phyloP scores from a whole-genome alignment of 169 alveolate species.

The Eimeria zaria region DNA sequence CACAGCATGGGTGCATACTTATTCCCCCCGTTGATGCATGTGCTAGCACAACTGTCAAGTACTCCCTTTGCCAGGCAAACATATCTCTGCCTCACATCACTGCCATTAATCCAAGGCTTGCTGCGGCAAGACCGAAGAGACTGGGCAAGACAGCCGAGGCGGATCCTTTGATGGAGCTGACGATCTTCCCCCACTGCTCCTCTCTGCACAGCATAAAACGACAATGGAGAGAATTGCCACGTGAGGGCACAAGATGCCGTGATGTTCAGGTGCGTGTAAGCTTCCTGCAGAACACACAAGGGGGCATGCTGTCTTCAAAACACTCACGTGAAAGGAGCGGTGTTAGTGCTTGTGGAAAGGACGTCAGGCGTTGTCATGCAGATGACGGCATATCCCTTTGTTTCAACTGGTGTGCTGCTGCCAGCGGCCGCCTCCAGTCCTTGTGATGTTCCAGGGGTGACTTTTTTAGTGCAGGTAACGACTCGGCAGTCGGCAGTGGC shows the following conservation, averaged over 20 bases:
- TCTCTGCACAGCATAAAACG: not conserved
- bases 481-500: constrained; percentile 22
- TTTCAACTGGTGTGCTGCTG: not conserved
- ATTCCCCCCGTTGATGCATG: too few relatives aligned
- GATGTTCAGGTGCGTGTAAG: too few relatives aligned
- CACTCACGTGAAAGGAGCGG: not conserved
- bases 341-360: not conserved
- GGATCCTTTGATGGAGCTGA: not conserved
- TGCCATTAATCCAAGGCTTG: not conserved
- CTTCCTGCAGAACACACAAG: not conserved
- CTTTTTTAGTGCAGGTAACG: not conserved
- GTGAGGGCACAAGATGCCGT: too few relatives aligned
- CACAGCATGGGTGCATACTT: too few relatives aligned
- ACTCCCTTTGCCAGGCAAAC: too few relatives aligned
- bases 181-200: not conserved
- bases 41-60: too few relatives aligned
- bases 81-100: not conserved
- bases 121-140: not conserved
- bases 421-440: not conserved
- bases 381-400: not conserved
- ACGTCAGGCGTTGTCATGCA: not conserved
- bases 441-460: not conserved
- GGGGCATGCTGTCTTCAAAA: not conserved
- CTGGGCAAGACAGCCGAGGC: not conserved
- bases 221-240: not conserved